Evolutionary conservation across 768 basidiomycete species (phyloP), one percentile per base, ranked within the genome.

Genomic region (Boletellus sp.): DNA sequence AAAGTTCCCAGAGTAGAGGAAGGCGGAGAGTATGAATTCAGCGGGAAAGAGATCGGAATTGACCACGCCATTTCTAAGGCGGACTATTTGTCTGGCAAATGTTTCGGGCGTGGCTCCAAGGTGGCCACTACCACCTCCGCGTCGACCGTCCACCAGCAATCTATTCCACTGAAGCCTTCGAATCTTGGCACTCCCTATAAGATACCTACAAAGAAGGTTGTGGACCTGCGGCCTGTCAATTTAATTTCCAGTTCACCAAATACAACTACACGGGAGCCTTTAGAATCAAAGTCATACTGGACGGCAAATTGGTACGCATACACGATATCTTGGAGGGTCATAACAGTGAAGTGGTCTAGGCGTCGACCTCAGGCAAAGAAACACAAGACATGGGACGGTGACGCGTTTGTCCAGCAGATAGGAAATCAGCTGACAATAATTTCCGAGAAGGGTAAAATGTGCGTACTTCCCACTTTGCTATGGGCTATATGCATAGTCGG

Each of bases 311-410:
- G 87, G 87, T 85, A 47, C 54, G 71, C 48, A 53, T 58, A 40
- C 48, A 46, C 4, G 31, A 36, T 24, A 36, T 20, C 28, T 38
- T 50, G 34, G 11, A 35, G 42, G 33, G 15, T 37, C 48, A 51
- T 24, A 28, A 38, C 36, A 43, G 33, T 42, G 46, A 56, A 19
- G 13, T 39, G 42, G 34, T 22, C 6, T 48, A 90, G 90, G 89
- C 78, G 90, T 33, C 87, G 84, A 58, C 79, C 74, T 12, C 80
- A 84, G 59, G 70, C 68, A 5, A 88, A 77, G 72, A 93, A 93
- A 67, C 79, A 90, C 57, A 87, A 88, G 62, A 87, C 84, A 0
- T 94, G 93, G 91, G 90, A 93, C 49, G 90, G 85, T 3, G 89
- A 85, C 53, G 83, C 77, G 8, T 86, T 78, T 65, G 72, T 87